These are phyloP conservation scores for Globisporangium uncinulatum DNA, from an alignment of 352 stramenopile species.

Conservation along the genomic window DNA sequence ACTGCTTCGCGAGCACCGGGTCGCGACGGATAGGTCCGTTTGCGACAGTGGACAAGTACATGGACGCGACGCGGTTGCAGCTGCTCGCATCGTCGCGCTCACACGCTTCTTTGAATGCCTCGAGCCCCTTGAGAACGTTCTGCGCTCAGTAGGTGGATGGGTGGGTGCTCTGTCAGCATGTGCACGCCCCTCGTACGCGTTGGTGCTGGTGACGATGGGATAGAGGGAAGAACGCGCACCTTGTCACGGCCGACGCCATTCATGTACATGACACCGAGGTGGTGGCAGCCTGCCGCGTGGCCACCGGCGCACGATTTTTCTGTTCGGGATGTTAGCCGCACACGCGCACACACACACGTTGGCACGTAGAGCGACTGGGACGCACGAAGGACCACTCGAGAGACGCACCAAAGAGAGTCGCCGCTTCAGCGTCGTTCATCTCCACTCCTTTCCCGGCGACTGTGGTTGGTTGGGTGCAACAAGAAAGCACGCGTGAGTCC, in stretches of 20 bases:
- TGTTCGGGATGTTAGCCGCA: slow-evolving; percentile 16
- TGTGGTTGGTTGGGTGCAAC: slow-evolving; percentile 12
- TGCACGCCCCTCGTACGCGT: too few species aligned
- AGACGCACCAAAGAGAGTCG: slow-evolving; percentile 62
- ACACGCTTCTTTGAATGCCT: slow-evolving; percentile 73
- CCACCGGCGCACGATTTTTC: slow-evolving; percentile 72
- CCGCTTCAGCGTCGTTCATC: slow-evolving; percentile 59
- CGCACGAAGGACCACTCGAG: slow-evolving; percentile 1
- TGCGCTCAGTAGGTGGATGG: slow-evolving; percentile 13
- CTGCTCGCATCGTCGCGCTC: slow-evolving; percentile 68
- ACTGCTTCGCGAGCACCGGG: slow-evolving; percentile 50
- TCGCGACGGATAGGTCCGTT: slow-evolving; percentile 43
- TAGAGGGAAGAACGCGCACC: slow-evolving; percentile 19
- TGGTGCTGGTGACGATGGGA: too few species aligned
- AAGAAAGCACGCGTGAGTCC: not conserved
- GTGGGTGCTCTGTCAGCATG: not conserved
- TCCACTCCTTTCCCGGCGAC: slow-evolving; percentile 75
- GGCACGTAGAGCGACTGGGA: too few species aligned
- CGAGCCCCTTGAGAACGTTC: slow-evolving; percentile 57
- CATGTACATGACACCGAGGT: slow-evolving; percentile 79
- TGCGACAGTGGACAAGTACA: slow-evolving; percentile 47
- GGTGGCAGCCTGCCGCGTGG: slow-evolving; percentile 75
- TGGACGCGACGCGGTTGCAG: slow-evolving; percentile 75
- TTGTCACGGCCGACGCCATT: slow-evolving; percentile 69
- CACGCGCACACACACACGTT: too few species aligned